Conservation (phyloP, 495 filamentous ascomycete species). For the Poronia punctata region DNA sequence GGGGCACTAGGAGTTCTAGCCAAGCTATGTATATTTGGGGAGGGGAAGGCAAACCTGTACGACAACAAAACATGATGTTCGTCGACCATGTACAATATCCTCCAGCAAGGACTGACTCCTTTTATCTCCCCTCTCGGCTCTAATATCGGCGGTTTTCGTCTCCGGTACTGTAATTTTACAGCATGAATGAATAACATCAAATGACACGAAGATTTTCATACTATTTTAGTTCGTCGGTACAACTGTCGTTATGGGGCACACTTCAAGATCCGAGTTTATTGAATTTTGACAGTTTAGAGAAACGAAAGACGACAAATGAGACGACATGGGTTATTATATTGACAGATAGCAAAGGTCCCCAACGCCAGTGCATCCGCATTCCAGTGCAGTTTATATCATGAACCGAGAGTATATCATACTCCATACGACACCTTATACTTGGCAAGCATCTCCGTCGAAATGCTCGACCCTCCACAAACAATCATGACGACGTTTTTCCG, state of each 20-base stretch:
- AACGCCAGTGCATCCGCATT: no score
- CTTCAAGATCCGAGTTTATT: no score
- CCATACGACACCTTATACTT: conserved; percentile 55
- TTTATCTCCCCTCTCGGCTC: conserved; percentile 26
- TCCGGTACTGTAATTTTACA: conserved; percentile 1
- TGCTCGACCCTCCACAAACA: conserved; percentile 78
- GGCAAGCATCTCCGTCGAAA: conserved; percentile 59
- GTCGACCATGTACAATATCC: conserved; percentile 18
- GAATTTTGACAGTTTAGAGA: no score
- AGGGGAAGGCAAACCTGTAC: conserved; percentile 11
- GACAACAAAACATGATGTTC: conserved; percentile 15
- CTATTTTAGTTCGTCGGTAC: no score
- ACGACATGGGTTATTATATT: no score
- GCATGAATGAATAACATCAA: conserved; percentile 8
- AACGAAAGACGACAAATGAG: no score
- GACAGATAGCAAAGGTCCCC: no score
- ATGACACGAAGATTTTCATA: conserved; percentile 3
- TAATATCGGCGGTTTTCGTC: conserved; percentile 11
- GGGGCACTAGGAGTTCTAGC: conserved; percentile 17
- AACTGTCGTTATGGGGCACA: no score
- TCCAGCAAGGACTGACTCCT: conserved; percentile 18
- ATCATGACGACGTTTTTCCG: conserved; percentile 73
- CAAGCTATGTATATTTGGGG: conserved; percentile 20
- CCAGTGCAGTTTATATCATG: no score
- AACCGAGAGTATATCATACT: no score